Evolutionary conservation across 2,329 filamentous ascomycete genomes (phyloP), one percentile per base, ranked within the genome.

Genomic region (Scedosporium aurantiacum): DNA sequence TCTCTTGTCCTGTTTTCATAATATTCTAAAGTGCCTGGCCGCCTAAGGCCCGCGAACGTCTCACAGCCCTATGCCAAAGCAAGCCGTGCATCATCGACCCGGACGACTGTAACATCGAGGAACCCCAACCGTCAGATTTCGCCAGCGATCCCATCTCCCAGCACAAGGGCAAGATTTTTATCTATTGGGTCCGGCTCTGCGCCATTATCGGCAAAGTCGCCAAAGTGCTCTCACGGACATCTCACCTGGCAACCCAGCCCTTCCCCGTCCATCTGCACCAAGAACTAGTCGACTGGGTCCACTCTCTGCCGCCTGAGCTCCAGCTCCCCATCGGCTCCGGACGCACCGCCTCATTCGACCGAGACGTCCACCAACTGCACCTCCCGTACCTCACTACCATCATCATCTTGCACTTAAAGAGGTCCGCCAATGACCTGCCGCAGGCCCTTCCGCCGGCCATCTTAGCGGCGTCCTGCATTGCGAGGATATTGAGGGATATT

Each of bases 11-110:
- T n/a, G 18, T 5, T 21, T 23, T 28, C 25, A 58, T 23, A 25
- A 45, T 21, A 37, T 14, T 43, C 32, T 37, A 37, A 37, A 8
- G 32, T 37, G 32, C 1, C 32, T 37, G 32, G 32, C 4, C 4
- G 32, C 4, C 4, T 10, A 4, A 67, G 65, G 72, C 74, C 1
- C 67, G 73, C 25, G 74, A 76, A 63, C 69, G 73, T 0, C 65
- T 75, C 2, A 77, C 76, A 0, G 70, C 75, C 2, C 66, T 77
- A 0, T 78, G 75, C 50, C 76, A 78, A 66, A 74, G 72, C 57
- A 75, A 75, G 37, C 75, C 75, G 8, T 74, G 72, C 58, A 74
- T 76, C 27, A 78, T 77, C 52, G 71, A 75, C 57, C 73, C 74
- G 3, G 69, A 70, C 21, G 76, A 78, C 62, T 76, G 74, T 63